Conservation (phyloP, 225 moss, liverwort and hornwort genomes). For the Asterella californica region DNA sequence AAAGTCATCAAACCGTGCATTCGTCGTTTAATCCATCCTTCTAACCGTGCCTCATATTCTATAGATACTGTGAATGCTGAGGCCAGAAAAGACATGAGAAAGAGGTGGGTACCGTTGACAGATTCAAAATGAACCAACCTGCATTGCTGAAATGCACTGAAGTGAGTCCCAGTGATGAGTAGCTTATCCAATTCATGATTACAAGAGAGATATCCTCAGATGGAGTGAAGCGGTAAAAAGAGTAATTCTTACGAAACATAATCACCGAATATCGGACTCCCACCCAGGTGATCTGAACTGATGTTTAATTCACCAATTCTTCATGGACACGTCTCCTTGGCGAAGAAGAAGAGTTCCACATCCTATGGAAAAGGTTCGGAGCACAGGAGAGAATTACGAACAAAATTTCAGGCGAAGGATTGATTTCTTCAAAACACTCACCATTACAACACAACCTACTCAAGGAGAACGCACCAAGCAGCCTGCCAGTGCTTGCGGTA, state of each 20-base stretch:
- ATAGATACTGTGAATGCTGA: too few species aligned
- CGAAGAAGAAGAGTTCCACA: constrained; percentile 17
- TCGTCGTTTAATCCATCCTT: too few species aligned
- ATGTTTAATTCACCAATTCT: constrained; percentile 15
- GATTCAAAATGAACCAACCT: too few species aligned
- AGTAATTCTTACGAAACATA: neutral
- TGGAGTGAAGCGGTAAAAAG: neutral
- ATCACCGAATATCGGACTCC: neutral
- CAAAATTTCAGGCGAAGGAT: constrained; percentile 47
- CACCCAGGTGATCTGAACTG: neutral
- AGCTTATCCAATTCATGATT: too few species aligned
- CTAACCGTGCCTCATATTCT: too few species aligned
- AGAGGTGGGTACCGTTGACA: too few species aligned
- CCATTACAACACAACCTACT: constrained; percentile 44
- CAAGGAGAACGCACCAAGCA: constrained; percentile 25
- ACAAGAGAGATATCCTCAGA: too few species aligned
- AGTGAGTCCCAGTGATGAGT: too few species aligned
- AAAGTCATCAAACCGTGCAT: too few species aligned
- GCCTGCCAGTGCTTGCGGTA: constrained; percentile 37
- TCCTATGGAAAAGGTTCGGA: constrained; percentile 8
- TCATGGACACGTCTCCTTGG: constrained; percentile 12
- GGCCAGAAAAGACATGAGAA: too few species aligned
- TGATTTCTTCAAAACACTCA: constrained; percentile 43
- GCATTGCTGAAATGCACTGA: too few species aligned
- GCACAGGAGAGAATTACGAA: constrained; percentile 29